Percentiles rank a stretch among this genome's conserved stretches.
Conservation (phyloP, 148 eudicot genomes). For the Bassia scoparia region DNA sequence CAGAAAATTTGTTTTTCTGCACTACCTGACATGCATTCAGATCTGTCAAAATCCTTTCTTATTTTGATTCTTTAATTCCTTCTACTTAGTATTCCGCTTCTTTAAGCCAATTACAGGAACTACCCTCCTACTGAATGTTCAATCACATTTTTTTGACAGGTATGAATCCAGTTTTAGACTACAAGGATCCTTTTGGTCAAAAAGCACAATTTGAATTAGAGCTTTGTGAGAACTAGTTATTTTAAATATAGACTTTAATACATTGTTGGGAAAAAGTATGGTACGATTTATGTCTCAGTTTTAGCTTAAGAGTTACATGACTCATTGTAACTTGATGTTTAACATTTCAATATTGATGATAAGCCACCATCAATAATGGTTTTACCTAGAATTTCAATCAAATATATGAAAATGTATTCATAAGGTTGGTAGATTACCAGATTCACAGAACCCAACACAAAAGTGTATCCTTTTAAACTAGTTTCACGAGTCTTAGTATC, state of each 20-base stretch:
- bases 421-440: constrained; percentile 42
- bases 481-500: constrained; percentile 69
- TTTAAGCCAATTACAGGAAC: neutral
- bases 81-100: neutral
- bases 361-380: neutral
- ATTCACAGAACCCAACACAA: constrained; percentile 55
- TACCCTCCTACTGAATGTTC: neutral
- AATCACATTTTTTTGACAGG: no score
- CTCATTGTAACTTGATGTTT: neutral
- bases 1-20: neutral
- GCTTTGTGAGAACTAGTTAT: no score
- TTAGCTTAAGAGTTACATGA: neutral
- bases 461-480: constrained; percentile 69
- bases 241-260: no score
- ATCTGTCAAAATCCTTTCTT: neutral
- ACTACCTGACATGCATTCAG: neutral
- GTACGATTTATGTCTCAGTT: neutral
- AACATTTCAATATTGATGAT: neutral
- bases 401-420: neutral
- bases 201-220: no score
- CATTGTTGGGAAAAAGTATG: neutral
- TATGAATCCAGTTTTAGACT: no score
- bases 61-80: neutral
- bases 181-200: no score
- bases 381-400: constrained; percentile 6